Conservation (phyloP, 2,329 filamentous ascomycete species). For the Trichophyton verrucosum region DNA sequence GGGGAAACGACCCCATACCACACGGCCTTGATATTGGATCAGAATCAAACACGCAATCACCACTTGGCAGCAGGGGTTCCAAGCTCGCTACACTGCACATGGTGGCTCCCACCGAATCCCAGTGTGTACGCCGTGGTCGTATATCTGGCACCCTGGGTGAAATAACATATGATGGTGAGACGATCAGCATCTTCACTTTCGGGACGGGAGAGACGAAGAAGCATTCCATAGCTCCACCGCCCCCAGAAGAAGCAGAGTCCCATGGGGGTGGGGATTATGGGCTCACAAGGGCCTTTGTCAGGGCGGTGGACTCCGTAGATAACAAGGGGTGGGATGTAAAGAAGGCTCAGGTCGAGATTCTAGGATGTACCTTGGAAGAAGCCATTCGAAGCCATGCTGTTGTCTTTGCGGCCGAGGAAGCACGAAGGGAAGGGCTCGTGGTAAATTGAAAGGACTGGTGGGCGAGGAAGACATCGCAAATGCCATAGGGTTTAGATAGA, state of each 20-base stretch:
- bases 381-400: slow-evolving; percentile 79
- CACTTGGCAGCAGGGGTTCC: slow-evolving; percentile 40
- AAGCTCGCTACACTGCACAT: slow-evolving; percentile 91
- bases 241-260: slow-evolving; percentile 40
- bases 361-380: slow-evolving; percentile 79
- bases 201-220: slow-evolving; percentile 41
- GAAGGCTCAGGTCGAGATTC: slow-evolving; percentile 59
- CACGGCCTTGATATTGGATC: slow-evolving; percentile 10
- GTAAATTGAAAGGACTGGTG: slow-evolving; percentile 71
- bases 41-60: slow-evolving; percentile 15
- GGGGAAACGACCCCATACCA: slow-evolving; percentile 56
- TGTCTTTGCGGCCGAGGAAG: slow-evolving; percentile 90
- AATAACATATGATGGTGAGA: slow-evolving; percentile 67
- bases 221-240: slow-evolving; percentile 48
- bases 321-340: slow-evolving; percentile 53
- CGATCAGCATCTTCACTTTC: slow-evolving; percentile 65
- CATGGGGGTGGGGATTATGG: slow-evolving; percentile 74
- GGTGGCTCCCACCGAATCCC: slow-evolving; percentile 76
- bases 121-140: slow-evolving; percentile 72
- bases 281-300: slow-evolving; percentile 67
- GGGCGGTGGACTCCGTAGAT: slow-evolving; percentile 69
- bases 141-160: slow-evolving; percentile 82
- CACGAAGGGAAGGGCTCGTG: slow-evolving; percentile 55
- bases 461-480: slow-evolving; percentile 39
- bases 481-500: not conserved